Evolutionary conservation across 2,329 filamentous ascomycete genomes (phyloP).

Genomic region (Thelonectria olida): DNA sequence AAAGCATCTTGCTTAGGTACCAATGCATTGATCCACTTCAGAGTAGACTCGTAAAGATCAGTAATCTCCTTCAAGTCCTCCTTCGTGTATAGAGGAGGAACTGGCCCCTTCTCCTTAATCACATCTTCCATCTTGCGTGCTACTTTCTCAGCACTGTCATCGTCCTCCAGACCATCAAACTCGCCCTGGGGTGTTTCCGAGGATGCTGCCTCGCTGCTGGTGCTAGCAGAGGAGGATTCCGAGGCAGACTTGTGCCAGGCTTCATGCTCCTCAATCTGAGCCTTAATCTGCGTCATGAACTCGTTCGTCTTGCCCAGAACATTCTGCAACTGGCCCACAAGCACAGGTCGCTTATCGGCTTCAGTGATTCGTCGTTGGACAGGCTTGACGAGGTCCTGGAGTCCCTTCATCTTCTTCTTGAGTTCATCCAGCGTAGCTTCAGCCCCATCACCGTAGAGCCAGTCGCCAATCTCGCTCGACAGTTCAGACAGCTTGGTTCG

Average conservation of each 20-base stretch:
- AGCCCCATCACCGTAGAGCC: constrained; percentile 87
- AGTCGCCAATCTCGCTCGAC: constrained; percentile 78
- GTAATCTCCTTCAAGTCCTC: constrained; percentile 76
- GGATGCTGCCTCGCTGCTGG: constrained; percentile 53
- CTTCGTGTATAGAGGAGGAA: constrained; percentile 74
- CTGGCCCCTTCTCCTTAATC: constrained; percentile 58
- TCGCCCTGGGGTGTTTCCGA: constrained; percentile 59
- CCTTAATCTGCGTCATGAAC: constrained; percentile 75
- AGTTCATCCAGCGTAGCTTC: constrained; percentile 80
- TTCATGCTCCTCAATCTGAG: constrained; percentile 75
- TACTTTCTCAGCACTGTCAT: constrained; percentile 54
- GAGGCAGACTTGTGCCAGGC: constrained; percentile 63
- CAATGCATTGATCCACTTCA: constrained; percentile 80
- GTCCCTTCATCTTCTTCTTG: constrained; percentile 77
- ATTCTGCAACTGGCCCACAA: constrained; percentile 73
- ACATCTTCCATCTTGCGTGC: constrained; percentile 56
- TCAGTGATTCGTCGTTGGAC: constrained; percentile 81
- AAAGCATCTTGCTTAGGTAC: constrained; percentile 77
- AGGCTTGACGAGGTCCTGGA: constrained; percentile 81
- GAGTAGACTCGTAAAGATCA: constrained; percentile 67
- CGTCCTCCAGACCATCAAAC: constrained; percentile 83
- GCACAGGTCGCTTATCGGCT: constrained; percentile 73
- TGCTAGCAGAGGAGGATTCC: constrained; percentile 57
- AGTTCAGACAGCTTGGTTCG: constrained; percentile 73
- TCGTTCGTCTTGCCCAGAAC: constrained; percentile 76